Evolutionary conservation across 2,329 filamentous ascomycete genomes (phyloP).

Genomic region (Xylariaceae sp.): DNA sequence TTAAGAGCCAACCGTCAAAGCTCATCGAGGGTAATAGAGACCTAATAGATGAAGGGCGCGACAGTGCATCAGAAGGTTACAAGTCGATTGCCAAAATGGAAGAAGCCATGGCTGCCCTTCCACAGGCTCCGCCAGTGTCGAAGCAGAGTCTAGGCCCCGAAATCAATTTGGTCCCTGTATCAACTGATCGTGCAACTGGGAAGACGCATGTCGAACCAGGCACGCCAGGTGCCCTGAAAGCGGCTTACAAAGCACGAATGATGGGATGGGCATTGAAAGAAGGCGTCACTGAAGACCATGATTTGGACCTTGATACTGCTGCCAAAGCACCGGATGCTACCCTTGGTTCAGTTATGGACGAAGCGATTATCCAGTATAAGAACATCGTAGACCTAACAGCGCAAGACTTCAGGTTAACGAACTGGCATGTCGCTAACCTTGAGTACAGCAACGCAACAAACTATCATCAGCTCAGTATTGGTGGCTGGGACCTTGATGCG

Average conservation of each 20-base stretch:
- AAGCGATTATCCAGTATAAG: constrained; percentile 88
- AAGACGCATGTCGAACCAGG: constrained; percentile 74
- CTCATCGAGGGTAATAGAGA: constrained; percentile 83
- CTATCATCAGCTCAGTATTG: constrained; percentile 83
- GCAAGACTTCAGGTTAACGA: constrained; percentile 87
- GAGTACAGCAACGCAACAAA: constrained; percentile 97
- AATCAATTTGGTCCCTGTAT: constrained; percentile 66
- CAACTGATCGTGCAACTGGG: constrained; percentile 72
- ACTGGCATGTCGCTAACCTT: constrained; percentile 98
- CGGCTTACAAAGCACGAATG: constrained; percentile 74
- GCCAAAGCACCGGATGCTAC: constrained; percentile 72
- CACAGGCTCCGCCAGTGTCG: constrained; percentile 58
- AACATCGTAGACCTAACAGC: constrained; percentile 80
- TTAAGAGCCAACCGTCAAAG: constrained; percentile 71
- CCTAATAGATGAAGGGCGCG: constrained; percentile 81
- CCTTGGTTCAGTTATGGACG: constrained; percentile 88
- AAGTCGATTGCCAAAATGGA: constrained; percentile 77
- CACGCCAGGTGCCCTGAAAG: constrained; percentile 71
- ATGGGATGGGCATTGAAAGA: constrained; percentile 84
- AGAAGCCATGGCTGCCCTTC: constrained; percentile 68
- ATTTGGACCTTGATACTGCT: constrained; percentile 72
- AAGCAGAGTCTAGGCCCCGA: constrained; percentile 60
- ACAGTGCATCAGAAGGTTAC: constrained; percentile 72
- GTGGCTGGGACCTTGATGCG: constrained; percentile 95
- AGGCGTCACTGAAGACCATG: constrained; percentile 65